Conservation (phyloP, 202 grass and related monocot species). For the Bolboschoenoplectus hybrid region DNA sequence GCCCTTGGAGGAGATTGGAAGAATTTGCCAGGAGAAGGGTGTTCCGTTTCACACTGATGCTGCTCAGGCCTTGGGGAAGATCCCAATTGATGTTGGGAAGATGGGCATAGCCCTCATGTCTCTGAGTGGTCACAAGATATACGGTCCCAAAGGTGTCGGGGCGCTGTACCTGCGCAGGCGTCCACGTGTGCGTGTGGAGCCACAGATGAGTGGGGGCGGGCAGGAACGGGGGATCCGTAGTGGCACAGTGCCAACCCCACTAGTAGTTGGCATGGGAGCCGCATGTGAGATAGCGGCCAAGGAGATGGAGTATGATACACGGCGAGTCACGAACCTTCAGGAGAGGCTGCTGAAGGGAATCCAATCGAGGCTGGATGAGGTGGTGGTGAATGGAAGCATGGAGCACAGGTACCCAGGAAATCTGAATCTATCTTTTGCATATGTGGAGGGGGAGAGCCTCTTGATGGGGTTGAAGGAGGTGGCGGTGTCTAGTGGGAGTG, state of each 20-base stretch:
- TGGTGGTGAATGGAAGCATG: constrained; percentile 79
- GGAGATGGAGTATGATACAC: constrained; percentile 77
- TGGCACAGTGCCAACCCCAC: constrained; percentile 62
- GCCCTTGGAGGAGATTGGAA: constrained; percentile 66
- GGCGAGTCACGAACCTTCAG: constrained; percentile 34
- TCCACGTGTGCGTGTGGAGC: constrained; percentile 65
- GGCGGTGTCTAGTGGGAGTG: constrained; percentile 72
- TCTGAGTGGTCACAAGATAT: constrained; percentile 68
- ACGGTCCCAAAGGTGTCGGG: constrained; percentile 72
- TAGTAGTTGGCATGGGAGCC: constrained; percentile 70
- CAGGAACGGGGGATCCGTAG: constrained; percentile 79
- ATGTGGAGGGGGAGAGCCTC: constrained; percentile 77
- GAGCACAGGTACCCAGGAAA: constrained; percentile 78
- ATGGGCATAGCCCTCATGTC: constrained; percentile 84
- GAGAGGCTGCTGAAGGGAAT: constrained; percentile 62
- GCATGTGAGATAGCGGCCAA: constrained; percentile 65
- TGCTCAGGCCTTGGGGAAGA: constrained; percentile 64
- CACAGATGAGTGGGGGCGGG: constrained; percentile 75
- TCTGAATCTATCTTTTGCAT: constrained; percentile 72
- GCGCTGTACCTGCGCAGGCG: constrained; percentile 70
- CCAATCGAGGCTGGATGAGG: constrained; percentile 52
- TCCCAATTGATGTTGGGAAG: constrained; percentile 60
- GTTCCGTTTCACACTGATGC: constrained; percentile 75
- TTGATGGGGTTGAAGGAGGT: constrained; percentile 84
- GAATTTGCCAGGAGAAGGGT: constrained; percentile 64